These are phyloP conservation scores for Strobilomyces confusus DNA, from an alignment of 768 basidiomycete genomes.

Conservation along the genomic window DNA sequence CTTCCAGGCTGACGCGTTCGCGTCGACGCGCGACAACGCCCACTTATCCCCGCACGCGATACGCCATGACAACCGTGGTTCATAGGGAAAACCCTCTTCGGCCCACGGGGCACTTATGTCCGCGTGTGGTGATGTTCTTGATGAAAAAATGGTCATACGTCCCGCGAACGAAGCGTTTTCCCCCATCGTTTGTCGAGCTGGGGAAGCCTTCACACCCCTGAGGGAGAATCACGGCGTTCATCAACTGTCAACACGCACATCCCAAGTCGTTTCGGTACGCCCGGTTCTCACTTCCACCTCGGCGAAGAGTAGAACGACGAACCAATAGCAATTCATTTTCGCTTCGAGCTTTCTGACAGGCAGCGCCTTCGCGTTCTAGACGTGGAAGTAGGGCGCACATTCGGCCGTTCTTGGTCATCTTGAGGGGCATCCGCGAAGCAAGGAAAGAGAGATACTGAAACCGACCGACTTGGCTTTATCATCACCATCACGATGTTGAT, in stretches of 20 bases:
- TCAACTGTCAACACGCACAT: neutral
- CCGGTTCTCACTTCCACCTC: neutral
- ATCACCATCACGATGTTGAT: conserved; percentile 11
- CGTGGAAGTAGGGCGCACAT: neutral
- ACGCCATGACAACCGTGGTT: conserved; percentile 3
- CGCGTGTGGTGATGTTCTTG: conserved; percentile 5
- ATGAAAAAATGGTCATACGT: conserved; percentile 1
- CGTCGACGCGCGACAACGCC: neutral
- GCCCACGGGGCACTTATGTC: conserved; percentile 5
- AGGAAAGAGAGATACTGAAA: conserved; percentile 6
- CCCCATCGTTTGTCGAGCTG: neutral
- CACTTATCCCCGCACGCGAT: conserved; percentile 12
- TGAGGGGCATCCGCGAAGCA: conserved; percentile 20
- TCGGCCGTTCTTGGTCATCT: neutral
- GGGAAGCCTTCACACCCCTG: neutral
- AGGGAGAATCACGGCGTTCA: conserved; percentile 2
- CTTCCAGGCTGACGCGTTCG: neutral
- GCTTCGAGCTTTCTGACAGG: neutral
- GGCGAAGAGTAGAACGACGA: neutral
- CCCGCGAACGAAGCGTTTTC: neutral
- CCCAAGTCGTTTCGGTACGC: neutral
- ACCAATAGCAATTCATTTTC: neutral
- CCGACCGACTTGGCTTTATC: neutral
- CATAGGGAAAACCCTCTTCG: neutral
- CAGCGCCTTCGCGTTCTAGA: conserved; percentile 6